phyloP scores from a whole-genome alignment of 2,329 filamentous ascomycete species.

The Diaporthe sp. region DNA sequence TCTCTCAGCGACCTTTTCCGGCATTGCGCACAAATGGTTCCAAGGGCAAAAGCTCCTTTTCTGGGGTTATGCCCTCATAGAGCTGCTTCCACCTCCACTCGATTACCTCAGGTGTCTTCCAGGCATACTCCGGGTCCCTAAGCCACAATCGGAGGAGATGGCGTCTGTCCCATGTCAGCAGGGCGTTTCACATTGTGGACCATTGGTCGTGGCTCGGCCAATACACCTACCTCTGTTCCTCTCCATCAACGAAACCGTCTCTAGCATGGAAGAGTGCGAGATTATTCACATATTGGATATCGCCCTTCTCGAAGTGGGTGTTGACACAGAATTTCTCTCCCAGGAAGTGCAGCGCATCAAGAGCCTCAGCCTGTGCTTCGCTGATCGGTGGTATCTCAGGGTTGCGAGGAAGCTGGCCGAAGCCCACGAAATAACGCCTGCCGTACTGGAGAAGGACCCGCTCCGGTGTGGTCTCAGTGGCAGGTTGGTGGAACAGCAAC shows the following conservation, averaged over 20 bases:
- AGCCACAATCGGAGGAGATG: constrained; percentile 66
- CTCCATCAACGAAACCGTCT: constrained; percentile 62
- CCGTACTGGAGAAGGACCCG: constrained; percentile 73
- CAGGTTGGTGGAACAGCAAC: constrained; percentile 69
- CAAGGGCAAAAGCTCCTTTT: constrained; percentile 68
- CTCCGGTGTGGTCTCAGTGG: constrained; percentile 60
- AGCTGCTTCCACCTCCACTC: constrained; percentile 65
- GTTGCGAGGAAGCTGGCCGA: constrained; percentile 66
- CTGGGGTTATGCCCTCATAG: constrained; percentile 65
- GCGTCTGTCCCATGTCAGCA: constrained; percentile 54
- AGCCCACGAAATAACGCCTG: constrained; percentile 71
- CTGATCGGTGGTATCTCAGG: constrained; percentile 69
- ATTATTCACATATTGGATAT: constrained; percentile 70
- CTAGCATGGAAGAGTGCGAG: constrained; percentile 67
- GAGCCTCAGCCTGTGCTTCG: constrained; percentile 66
- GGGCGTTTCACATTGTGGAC: constrained; percentile 56
- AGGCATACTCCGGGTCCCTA: constrained; percentile 63
- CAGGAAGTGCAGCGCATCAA: constrained; percentile 65
- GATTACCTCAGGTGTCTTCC: constrained; percentile 61
- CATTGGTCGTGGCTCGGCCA: constrained; percentile 51
- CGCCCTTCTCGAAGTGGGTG: constrained; percentile 63
- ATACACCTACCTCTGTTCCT: constrained; percentile 58
- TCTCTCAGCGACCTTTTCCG: constrained; percentile 47
- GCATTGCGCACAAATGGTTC: constrained; percentile 64
- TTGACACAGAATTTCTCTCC: constrained; percentile 61